phyloP scores from a whole-genome alignment of 2,329 filamentous ascomycete species.

The Lasiodiplodia gonubiensis region DNA sequence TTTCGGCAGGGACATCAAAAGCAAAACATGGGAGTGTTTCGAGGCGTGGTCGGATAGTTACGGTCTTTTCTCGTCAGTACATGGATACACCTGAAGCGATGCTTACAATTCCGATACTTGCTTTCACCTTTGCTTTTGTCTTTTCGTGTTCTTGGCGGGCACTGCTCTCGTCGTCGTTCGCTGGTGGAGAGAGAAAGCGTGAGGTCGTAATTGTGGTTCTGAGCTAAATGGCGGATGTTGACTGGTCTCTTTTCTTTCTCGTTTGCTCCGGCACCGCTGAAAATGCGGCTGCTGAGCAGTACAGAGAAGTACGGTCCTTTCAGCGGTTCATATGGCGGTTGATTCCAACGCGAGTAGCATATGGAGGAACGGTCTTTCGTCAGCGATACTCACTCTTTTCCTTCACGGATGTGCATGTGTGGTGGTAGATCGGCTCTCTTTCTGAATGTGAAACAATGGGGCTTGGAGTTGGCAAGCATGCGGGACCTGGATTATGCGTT shows the following conservation, averaged over 20 bases:
- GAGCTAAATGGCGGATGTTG: not conserved
- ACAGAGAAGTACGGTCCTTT: not conserved
- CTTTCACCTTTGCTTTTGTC: not conserved
- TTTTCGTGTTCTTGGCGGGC: not conserved
- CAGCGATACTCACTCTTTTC: not conserved
- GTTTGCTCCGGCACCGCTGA: not conserved
- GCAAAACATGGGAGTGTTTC: constrained; percentile 4
- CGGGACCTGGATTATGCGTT: not conserved
- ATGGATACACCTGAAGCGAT: not conserved
- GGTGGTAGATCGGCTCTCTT: not conserved
- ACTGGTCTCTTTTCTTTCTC: not conserved
- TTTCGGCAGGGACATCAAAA: constrained; percentile 5
- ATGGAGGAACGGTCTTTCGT: not conserved
- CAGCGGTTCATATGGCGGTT: not conserved
- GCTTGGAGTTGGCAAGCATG: not conserved
- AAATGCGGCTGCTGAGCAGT: not conserved
- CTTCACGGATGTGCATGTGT: not conserved
- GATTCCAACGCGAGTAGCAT: not conserved
- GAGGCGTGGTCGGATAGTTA: constrained; percentile 2
- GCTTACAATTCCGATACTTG: not conserved
- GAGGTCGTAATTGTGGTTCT: not conserved
- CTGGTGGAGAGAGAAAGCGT: not conserved
- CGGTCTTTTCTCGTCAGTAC: not conserved
- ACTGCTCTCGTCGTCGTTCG: not conserved
- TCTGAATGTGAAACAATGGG: not conserved